A percentile compares a stretch with the other conserved stretches of the same genome.
phyloP scores from a whole-genome alignment of 164 flowering plant species.

The Malania oleifera region DNA sequence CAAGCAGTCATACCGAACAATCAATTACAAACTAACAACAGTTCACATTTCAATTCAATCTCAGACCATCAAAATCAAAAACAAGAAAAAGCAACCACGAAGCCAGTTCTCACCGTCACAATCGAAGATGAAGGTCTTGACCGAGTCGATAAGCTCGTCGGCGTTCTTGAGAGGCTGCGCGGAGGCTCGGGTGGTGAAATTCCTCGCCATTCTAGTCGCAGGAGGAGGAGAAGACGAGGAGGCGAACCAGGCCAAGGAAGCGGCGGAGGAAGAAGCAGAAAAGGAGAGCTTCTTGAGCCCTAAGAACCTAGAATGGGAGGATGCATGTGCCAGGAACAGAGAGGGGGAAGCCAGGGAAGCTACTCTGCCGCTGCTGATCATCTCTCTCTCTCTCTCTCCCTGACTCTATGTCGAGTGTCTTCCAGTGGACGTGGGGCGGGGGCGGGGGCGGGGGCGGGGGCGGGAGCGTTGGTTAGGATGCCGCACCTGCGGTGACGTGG shows the following conservation, averaged over 20 bases:
- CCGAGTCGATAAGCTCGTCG: conserved; percentile 86
- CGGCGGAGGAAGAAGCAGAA: not conserved
- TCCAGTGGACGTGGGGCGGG: not conserved
- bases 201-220: conserved; percentile 25
- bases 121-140: conserved; percentile 93
- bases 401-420: too few species aligned
- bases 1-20: not conserved
- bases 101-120: conserved; percentile 66
- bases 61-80: not conserved
- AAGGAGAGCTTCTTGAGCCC: conserved; percentile 10
- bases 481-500: too few species aligned
- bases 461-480: too few species aligned
- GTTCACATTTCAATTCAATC: too few species aligned
- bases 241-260: conserved; percentile 1
- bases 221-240: not conserved
- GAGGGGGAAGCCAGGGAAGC: conserved; percentile 9
- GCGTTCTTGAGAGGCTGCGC: conserved; percentile 75
- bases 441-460: not conserved
- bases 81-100: not conserved
- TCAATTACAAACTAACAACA: not conserved
- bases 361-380: conserved; percentile 29
- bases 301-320: conserved; percentile 6
- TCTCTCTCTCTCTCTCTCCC: conserved; percentile 9
- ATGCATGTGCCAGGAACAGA: not conserved
- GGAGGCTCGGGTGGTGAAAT: conserved; percentile 33